phyloP scores from a whole-genome alignment of 2,329 filamentous ascomycete genomes.

The Colletotrichum endophyticum region DNA sequence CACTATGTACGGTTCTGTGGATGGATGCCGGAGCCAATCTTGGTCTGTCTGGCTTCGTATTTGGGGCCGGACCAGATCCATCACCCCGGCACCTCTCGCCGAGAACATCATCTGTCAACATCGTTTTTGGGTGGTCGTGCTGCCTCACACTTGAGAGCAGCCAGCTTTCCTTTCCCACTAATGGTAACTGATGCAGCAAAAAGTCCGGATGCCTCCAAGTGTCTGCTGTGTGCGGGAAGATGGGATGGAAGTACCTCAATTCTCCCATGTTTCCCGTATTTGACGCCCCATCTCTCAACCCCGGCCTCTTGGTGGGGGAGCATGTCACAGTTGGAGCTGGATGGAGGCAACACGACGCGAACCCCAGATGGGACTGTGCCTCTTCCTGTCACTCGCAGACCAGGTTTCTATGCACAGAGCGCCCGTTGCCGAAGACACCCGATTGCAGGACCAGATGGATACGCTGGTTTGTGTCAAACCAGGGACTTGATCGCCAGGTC shows the following conservation, averaged over 20 bases:
- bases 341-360: slow-evolving; percentile 8
- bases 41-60: background rate
- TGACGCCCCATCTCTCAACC: background rate
- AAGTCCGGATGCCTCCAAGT: background rate
- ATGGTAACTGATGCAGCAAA: background rate
- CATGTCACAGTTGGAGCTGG: slow-evolving; percentile 11
- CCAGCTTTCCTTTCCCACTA: background rate
- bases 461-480: background rate
- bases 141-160: background rate
- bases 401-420: slow-evolving; percentile 2
- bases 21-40: background rate
- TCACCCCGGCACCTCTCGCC: background rate
- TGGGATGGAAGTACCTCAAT: slow-evolving; percentile 13
- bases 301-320: slow-evolving; percentile 1
- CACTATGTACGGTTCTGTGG: background rate
- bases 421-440: background rate
- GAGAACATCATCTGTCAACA: background rate
- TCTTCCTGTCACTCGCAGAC: background rate
- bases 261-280: slow-evolving; percentile 19
- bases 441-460: background rate
- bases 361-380: slow-evolving; percentile 8
- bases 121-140: background rate
- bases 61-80: background rate
- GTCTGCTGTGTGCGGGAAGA: background rate
- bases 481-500: background rate